These are phyloP conservation scores for Pleochaeta shiraiana DNA, from an alignment of 2,329 filamentous ascomycete genomes.

Conservation along the genomic window DNA sequence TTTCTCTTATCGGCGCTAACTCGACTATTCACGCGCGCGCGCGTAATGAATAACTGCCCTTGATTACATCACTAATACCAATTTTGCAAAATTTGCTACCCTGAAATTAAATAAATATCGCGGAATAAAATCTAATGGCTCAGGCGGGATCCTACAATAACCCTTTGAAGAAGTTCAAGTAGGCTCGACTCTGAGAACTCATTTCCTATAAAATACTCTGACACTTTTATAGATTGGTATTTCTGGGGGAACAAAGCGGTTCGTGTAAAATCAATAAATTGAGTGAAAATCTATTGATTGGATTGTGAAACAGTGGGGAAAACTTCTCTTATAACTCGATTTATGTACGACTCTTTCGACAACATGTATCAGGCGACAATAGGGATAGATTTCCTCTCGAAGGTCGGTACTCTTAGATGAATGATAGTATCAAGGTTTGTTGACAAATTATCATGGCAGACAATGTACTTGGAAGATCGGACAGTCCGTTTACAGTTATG, in stretches of 20 bases:
- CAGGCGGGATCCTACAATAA: constrained; percentile 87
- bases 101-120: too few relatives aligned
- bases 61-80: too few relatives aligned
- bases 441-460: constrained; percentile 28
- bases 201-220: constrained; percentile 6
- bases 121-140: constrained; percentile 58
- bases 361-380: constrained; percentile 99
- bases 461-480: constrained; percentile 98
- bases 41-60: too few relatives aligned
- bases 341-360: constrained; percentile 99
- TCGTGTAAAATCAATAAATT: constrained; percentile 22
- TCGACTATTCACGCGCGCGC: too few relatives aligned
- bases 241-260: constrained; percentile 97
- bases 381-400: constrained; percentile 97
- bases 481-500: constrained; percentile 94
- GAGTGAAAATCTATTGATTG: constrained; percentile 8
- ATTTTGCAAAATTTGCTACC: too few relatives aligned
- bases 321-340: constrained; percentile 93
- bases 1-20: too few relatives aligned
- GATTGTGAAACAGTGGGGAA: constrained; percentile 56
- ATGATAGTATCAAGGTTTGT: too few relatives aligned
- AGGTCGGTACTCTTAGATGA: too few relatives aligned
- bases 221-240: constrained; percentile 50
- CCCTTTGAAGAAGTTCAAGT: constrained; percentile 99
- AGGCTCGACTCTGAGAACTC: constrained; percentile 14